Conservation (phyloP, 2,329 filamentous ascomycete species). For the Rhynchosporium graminicola region DNA sequence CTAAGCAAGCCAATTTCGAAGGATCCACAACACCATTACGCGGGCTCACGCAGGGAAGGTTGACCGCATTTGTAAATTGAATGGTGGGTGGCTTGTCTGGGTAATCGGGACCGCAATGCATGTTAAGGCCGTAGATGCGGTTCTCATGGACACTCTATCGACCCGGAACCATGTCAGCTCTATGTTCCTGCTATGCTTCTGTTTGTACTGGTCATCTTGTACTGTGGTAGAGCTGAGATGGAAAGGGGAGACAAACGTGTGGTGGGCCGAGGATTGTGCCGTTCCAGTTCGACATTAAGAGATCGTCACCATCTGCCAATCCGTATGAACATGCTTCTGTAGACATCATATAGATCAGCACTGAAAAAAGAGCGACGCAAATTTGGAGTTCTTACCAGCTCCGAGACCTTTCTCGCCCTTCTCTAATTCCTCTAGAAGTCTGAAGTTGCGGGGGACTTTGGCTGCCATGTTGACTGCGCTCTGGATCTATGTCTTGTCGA, state of each 20-base stretch:
- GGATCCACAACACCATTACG: conserved; percentile 80
- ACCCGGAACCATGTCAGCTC: not conserved
- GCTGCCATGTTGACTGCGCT: conserved; percentile 45
- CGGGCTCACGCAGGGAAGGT: conserved; percentile 89
- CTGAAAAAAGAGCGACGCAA: conserved; percentile 15
- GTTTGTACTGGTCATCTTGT: not conserved
- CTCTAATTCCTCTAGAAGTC: conserved; percentile 94
- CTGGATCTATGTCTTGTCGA: not conserved
- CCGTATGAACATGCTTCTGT: conserved; percentile 96
- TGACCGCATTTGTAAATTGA: conserved; percentile 91
- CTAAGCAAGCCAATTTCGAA: conserved; percentile 78
- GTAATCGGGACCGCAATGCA: conserved; percentile 89
- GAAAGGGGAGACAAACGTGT: conserved; percentile 65
- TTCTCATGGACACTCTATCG: conserved; percentile 91
- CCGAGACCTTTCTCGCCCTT: conserved; percentile 98
- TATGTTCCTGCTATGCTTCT: not conserved
- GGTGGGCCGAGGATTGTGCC: conserved; percentile 96
- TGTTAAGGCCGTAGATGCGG: conserved; percentile 96
- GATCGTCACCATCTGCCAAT: conserved; percentile 88
- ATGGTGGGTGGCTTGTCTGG: conserved; percentile 87
- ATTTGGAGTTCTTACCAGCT: conserved; percentile 61
- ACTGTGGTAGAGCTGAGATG: not conserved
- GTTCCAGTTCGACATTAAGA: conserved; percentile 98
- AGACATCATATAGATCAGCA: conserved; percentile 24
- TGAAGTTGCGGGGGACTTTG: conserved; percentile 93